Evolutionary conservation across 164 flowering plant genomes (phyloP).

Genomic region (Kalanchoe fedtschenkoi): DNA sequence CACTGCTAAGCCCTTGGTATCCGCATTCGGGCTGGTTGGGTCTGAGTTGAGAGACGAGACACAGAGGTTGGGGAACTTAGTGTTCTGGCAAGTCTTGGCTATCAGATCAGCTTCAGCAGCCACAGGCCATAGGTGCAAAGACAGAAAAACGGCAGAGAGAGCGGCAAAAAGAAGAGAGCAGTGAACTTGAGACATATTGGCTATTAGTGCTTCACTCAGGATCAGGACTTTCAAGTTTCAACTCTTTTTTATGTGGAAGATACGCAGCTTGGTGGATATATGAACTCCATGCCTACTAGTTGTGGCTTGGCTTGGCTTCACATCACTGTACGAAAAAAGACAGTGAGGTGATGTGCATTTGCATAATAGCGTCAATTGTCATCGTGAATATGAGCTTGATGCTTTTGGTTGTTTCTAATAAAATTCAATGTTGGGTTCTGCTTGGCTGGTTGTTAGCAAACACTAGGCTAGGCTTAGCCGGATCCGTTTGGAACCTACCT

Average conservation of each 20-base stretch:
- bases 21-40: slow-evolving; percentile 36
- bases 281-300: neutral
- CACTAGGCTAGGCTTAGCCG: slow-evolving; percentile 1
- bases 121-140: neutral
- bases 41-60: slow-evolving; percentile 46
- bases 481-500: slow-evolving; percentile 10
- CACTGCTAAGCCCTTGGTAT: slow-evolving; percentile 43
- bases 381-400: neutral
- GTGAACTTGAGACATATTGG: slow-evolving; percentile 6
- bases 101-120: slow-evolving; percentile 22
- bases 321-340: too few species aligned
- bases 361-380: too few species aligned
- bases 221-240: too few species aligned
- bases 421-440: neutral
- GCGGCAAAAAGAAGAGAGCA: slow-evolving; percentile 12
- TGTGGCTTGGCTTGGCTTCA: neutral
- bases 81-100: slow-evolving; percentile 43
- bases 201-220: neutral
- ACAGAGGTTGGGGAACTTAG: slow-evolving; percentile 49
- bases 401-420: neutral
- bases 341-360: neutral
- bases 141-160: neutral
- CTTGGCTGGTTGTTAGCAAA: slow-evolving; percentile 7
- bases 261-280: too few species aligned
- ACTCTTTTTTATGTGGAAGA: neutral